Evolutionary conservation across 1,139 yeast genomes (phyloP).

Genomic region (Saccharomyces uvarum): DNA sequence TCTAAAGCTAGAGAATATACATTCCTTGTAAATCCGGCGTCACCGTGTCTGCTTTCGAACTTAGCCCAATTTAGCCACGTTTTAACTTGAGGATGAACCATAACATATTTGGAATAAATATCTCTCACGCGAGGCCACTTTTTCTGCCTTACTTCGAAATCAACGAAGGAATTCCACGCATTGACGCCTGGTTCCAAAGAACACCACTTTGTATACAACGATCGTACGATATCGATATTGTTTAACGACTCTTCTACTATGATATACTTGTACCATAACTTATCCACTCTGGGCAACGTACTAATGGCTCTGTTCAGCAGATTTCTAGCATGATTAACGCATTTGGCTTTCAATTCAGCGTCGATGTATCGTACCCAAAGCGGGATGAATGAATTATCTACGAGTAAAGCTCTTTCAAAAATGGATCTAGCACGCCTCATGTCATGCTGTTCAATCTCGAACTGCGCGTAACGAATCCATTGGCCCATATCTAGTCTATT

Average conservation of each 20-base stretch:
- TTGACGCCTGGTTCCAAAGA: conserved; percentile 56
- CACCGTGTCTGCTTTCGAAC: conserved; percentile 53
- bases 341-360: conserved; percentile 61
- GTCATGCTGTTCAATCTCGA: conserved; percentile 80
- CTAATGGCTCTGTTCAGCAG: conserved; percentile 71
- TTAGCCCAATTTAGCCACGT: conserved; percentile 63
- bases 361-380: conserved; percentile 83
- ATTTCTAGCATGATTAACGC: conserved; percentile 84
- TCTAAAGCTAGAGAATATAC: conserved; percentile 67
- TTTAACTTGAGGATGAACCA: conserved; percentile 43
- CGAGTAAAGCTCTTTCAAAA: conserved; percentile 80
- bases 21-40: conserved; percentile 43
- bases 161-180: conserved; percentile 68
- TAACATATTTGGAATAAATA: conserved; percentile 50
- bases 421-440: conserved; percentile 73
- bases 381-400: conserved; percentile 67
- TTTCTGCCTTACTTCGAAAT: conserved; percentile 57
- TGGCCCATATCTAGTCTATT: conserved; percentile 76
- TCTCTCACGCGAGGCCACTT: conserved; percentile 51
- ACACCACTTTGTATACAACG: conserved; percentile 74
- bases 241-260: conserved; percentile 76
- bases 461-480: conserved; percentile 87
- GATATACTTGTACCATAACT: conserved; percentile 78
- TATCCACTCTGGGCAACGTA: conserved; percentile 68
- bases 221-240: conserved; percentile 54